phyloP scores from a whole-genome alignment of 192 early-diverging fungal species.

The Kappamyces sp. region DNA sequence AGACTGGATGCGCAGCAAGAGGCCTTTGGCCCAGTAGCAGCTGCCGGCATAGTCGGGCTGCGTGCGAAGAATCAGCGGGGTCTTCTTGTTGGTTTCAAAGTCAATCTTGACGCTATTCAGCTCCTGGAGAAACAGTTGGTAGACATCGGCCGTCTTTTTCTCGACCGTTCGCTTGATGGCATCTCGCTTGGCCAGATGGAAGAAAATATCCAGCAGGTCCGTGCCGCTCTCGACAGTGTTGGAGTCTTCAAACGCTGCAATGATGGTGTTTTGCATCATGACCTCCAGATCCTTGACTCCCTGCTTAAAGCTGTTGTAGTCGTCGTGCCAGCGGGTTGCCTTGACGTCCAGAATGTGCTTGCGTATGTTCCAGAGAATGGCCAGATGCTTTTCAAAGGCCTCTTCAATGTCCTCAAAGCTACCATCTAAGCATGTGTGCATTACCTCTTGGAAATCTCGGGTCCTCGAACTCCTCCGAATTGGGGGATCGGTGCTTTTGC shows the following conservation, averaged over 20 bases:
- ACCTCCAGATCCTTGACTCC: conserved; percentile 63
- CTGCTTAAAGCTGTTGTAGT: conserved; percentile 63
- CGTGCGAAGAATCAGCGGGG: conserved; percentile 45
- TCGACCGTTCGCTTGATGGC: conserved; percentile 62
- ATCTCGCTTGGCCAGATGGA: conserved; percentile 55
- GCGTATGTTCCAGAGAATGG: conserved; percentile 49
- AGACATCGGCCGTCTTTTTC: conserved; percentile 59
- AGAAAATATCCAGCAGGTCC: conserved; percentile 60
- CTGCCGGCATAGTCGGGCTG: conserved; percentile 58
- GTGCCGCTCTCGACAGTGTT: conserved; percentile 48
- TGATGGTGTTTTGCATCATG: conserved; percentile 62
- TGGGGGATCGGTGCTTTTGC: conserved; percentile 55
- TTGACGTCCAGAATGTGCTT: conserved; percentile 59
- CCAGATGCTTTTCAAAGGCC: conserved; percentile 52
- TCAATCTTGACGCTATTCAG: conserved; percentile 55
- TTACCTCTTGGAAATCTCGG: conserved; percentile 54
- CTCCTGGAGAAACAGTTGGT: conserved; percentile 48
- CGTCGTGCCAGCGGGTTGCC: conserved; percentile 61
- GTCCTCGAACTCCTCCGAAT: conserved; percentile 55
- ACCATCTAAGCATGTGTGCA: conserved; percentile 2
- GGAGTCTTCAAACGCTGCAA: conserved; percentile 52
- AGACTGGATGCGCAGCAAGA: conserved; percentile 42
- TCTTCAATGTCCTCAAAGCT: conserved; percentile 58
- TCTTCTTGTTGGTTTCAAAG: conserved; percentile 54
- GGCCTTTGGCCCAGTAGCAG: conserved; percentile 52